Conservation (phyloP, 2,329 filamentous ascomycete species). For the Rasamsonia emersonii region DNA sequence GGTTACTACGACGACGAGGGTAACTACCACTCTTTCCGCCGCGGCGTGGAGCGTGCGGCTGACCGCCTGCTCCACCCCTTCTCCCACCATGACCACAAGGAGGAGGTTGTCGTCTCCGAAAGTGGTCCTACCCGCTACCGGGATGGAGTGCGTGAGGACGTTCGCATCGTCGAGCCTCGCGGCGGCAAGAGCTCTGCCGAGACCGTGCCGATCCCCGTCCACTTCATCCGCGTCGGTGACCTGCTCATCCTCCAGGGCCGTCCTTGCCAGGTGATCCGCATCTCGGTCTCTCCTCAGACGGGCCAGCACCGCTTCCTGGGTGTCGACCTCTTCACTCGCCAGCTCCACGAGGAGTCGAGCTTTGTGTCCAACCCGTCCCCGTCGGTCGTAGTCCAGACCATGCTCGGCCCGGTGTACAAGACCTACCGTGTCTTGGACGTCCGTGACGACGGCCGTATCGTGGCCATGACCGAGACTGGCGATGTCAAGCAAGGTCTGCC, state of each 20-base stretch:
- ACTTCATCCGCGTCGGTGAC: slow-evolving; percentile 99
- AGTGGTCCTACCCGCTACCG: slow-evolving; percentile 37
- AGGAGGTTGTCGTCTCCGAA: slow-evolving; percentile 34
- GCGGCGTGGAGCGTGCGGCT: slow-evolving; percentile 58
- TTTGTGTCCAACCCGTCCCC: slow-evolving; percentile 96
- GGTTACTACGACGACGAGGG: slow-evolving; percentile 75
- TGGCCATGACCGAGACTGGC: slow-evolving; percentile 97
- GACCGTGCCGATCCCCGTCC: slow-evolving; percentile 96
- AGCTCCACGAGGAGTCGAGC: slow-evolving; percentile 96
- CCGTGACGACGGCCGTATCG: slow-evolving; percentile 69
- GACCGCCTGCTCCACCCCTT: slow-evolving; percentile 58
- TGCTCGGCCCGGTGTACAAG: slow-evolving; percentile 99
- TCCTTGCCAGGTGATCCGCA: slow-evolving; percentile 99
- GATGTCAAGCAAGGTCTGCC: slow-evolving; percentile 95
- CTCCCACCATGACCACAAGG: slow-evolving; percentile 42
- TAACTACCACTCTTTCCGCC: slow-evolving; percentile 66
- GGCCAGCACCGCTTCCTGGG: slow-evolving; percentile 99
- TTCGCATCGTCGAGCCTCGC: slow-evolving; percentile 45
- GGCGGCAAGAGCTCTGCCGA: slow-evolving; percentile 49
- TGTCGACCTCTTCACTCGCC: slow-evolving; percentile 99
- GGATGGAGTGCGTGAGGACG: slow-evolving; percentile 35
- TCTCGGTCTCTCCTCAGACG: slow-evolving; percentile 94
- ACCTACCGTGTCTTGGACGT: slow-evolving; percentile 99
- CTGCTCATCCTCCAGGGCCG: slow-evolving; percentile 98
- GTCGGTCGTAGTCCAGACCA: slow-evolving; percentile 97